Conservation (phyloP, 331 rosid genomes). For the Rosa hybrid region DNA sequence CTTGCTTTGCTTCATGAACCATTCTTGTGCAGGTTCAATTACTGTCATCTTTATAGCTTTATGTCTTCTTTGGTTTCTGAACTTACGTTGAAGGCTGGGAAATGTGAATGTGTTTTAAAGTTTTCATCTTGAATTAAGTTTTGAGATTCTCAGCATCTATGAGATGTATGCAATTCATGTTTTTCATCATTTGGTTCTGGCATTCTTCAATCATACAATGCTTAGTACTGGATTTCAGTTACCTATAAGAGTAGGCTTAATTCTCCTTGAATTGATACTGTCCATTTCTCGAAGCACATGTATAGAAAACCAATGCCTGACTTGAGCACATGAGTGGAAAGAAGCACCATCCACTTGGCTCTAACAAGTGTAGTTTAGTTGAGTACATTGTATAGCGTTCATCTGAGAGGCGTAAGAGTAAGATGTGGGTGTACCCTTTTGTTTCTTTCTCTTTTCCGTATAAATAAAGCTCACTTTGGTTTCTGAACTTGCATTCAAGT, state of each 20-base stretch:
- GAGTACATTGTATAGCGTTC: background rate
- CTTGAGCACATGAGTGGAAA: slow-evolving; percentile 11
- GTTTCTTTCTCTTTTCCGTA: background rate
- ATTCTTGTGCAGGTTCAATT: background rate
- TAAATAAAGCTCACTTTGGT: slow-evolving; percentile 23
- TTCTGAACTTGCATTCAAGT: slow-evolving; percentile 27
- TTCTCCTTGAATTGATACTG: background rate
- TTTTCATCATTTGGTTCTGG: slow-evolving; percentile 4
- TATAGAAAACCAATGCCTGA: slow-evolving; percentile 11
- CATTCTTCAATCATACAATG: background rate
- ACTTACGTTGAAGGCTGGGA: background rate
- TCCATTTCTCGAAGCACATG: background rate
- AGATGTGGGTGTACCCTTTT: background rate
- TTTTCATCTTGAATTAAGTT: background rate
- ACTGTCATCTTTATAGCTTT: background rate
- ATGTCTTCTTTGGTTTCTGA: background rate
- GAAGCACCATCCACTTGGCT: slow-evolving; percentile 8
- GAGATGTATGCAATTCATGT: background rate
- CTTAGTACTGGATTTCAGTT: background rate
- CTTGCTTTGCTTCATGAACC: background rate
- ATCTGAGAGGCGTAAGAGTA: background rate
- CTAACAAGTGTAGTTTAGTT: slow-evolving; percentile 6
- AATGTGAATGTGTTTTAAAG: background rate
- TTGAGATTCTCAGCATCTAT: slow-evolving; percentile 4
- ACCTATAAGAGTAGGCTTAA: background rate